These are phyloP conservation scores for Barnettozyma wickerhamii DNA, from an alignment of 805 yeast genomes.

Conservation along the genomic window DNA sequence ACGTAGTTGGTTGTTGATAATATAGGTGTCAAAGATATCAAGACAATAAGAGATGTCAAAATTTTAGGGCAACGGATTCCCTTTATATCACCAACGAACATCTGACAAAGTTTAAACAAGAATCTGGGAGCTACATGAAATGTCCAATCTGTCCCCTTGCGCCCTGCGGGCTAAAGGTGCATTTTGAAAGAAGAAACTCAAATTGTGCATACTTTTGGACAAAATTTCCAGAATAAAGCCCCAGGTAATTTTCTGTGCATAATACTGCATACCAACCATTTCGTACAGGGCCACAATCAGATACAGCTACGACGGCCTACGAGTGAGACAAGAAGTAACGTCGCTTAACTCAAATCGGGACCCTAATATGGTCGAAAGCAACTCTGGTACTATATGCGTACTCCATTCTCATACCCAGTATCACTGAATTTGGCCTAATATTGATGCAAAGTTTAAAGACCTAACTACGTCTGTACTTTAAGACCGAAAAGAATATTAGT, in stretches of 20 bases:
- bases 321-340: no score
- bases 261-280: not conserved
- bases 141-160: slow-evolving; percentile 8
- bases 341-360: no score
- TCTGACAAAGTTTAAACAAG: not conserved
- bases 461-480: no score
- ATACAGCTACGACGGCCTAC: no score
- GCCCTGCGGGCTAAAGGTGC: slow-evolving; percentile 2
- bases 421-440: no score
- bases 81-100: slow-evolving; percentile 2
- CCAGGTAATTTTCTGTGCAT: slow-evolving; percentile 1
- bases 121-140: not conserved
- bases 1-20: not conserved
- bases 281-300: no score
- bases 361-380: no score
- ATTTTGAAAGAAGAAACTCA: not conserved
- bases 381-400: no score
- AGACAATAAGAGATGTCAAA: not conserved
- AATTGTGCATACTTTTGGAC: not conserved
- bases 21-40: not conserved
- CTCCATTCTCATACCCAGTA: no score
- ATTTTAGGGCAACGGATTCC: not conserved
- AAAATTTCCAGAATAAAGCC: not conserved
- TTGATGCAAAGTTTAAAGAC: no score
- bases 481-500: no score